Evolutionary conservation across 2,329 filamentous ascomycete species (phyloP).

Genomic region (Penicillium hesseltinei): DNA sequence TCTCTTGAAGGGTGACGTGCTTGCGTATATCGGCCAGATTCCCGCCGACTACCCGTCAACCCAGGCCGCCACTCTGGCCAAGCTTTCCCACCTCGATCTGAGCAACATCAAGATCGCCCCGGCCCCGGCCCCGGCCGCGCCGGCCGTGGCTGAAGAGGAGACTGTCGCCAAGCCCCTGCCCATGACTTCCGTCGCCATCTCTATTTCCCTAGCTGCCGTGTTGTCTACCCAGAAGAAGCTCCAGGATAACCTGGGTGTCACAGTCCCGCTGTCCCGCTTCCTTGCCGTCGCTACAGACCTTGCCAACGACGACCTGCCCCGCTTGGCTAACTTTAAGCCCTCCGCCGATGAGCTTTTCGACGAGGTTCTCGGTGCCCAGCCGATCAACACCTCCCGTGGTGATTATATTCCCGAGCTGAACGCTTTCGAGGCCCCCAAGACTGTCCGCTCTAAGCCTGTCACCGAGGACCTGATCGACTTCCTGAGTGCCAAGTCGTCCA

Average conservation of each 20-base stretch:
- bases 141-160: slow-evolving; percentile 38
- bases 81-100: slow-evolving; percentile 81
- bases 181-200: slow-evolving; percentile 58
- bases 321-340: slow-evolving; percentile 61
- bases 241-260: slow-evolving; percentile 72
- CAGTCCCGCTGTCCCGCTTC: slow-evolving; percentile 81
- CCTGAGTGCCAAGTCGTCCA: slow-evolving; percentile 54
- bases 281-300: slow-evolving; percentile 79
- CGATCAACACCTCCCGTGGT: slow-evolving; percentile 52
- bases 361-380: slow-evolving; percentile 67
- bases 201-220: slow-evolving; percentile 76
- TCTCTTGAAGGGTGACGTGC: slow-evolving; percentile 90
- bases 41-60: slow-evolving; percentile 67
- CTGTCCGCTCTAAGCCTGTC: slow-evolving; percentile 38
- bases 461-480: slow-evolving; percentile 81
- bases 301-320: slow-evolving; percentile 82
- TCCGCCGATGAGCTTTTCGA: slow-evolving; percentile 84
- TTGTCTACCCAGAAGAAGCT: slow-evolving; percentile 78
- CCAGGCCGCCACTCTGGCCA: slow-evolving; percentile 68
- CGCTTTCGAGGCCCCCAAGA: slow-evolving; percentile 41
- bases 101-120: slow-evolving; percentile 85
- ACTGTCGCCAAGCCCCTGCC: slow-evolving; percentile 29
- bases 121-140: slow-evolving; percentile 34
- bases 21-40: slow-evolving; percentile 82
- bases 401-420: slow-evolving; percentile 72